phyloP scores from a whole-genome alignment of 768 basidiomycete genomes.

The Psilocybe subaeruginosa region DNA sequence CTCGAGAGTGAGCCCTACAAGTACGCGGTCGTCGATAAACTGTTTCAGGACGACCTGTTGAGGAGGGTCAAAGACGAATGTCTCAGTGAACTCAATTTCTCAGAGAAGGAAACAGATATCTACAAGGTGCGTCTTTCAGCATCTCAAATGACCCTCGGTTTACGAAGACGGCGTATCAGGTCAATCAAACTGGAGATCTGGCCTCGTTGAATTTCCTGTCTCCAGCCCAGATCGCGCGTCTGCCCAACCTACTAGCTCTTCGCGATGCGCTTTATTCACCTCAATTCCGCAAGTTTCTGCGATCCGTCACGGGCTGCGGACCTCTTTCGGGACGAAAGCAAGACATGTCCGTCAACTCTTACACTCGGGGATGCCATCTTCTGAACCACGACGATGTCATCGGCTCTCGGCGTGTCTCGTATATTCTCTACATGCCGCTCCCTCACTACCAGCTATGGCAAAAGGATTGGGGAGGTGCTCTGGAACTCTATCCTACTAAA shows the following conservation, averaged over 20 bases:
- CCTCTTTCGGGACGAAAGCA: conserved; percentile 90
- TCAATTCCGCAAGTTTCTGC: conserved; percentile 81
- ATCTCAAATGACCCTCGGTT: not conserved
- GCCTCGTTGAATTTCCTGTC: conserved; percentile 90
- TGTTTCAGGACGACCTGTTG: conserved; percentile 86
- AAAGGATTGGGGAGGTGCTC: conserved; percentile 88
- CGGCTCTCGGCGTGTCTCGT: conserved; percentile 90
- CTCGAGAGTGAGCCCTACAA: conserved; percentile 70
- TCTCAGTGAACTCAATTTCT: conserved; percentile 74
- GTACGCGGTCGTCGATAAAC: conserved; percentile 76
- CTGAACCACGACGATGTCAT: conserved; percentile 99
- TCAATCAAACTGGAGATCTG: conserved; percentile 96
- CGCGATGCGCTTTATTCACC: conserved; percentile 91
- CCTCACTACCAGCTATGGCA: conserved; percentile 78
- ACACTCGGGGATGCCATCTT: conserved; percentile 89
- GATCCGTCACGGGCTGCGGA: conserved; percentile 88
- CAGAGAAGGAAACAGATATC: conserved; percentile 97
- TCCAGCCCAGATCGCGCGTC: conserved; percentile 71
- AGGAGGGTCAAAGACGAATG: conserved; percentile 85
- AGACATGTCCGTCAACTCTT: conserved; percentile 94
- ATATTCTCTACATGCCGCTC: conserved; percentile 95
- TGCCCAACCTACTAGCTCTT: conserved; percentile 80
- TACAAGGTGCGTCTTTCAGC: conserved; percentile 70
- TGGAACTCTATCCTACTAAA: conserved; percentile 87
- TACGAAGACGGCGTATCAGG: conserved; percentile 44